Percentiles rank a stretch among this genome's conserved stretches.
Conservation (phyloP, 2,329 filamentous ascomycete species). For the Ceratocystis smalleyi region DNA sequence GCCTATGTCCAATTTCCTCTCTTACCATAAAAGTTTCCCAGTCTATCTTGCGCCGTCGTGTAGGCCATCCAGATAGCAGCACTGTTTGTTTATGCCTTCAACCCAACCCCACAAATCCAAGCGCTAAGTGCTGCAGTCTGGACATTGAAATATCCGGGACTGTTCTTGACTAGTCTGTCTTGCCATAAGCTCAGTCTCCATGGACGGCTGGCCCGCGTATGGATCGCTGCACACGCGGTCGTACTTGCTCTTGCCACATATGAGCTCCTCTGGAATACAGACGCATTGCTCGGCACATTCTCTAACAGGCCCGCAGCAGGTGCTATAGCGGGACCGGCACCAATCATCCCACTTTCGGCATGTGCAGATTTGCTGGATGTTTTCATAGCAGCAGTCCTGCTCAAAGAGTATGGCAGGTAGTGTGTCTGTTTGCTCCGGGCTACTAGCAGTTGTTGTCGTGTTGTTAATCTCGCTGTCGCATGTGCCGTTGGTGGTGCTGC, state of each 20-base stretch:
- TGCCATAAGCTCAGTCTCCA: not conserved
- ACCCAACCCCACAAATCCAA: not conserved
- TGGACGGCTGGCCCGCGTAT: not conserved
- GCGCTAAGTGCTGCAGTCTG: not conserved
- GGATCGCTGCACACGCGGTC: not conserved
- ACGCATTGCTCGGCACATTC: slow-evolving; percentile 11
- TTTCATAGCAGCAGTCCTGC: slow-evolving; percentile 12
- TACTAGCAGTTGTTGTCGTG: not conserved
- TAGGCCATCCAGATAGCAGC: not conserved
- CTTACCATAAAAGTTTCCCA: not conserved
- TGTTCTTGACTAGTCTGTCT: not conserved
- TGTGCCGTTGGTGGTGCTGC: not conserved
- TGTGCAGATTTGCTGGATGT: slow-evolving; percentile 6
- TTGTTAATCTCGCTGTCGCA: not conserved
- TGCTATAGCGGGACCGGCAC: slow-evolving; percentile 9
- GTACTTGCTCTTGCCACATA: slow-evolving; percentile 5
- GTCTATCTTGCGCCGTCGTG: not conserved
- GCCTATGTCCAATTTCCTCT: not conserved
- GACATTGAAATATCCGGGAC: not conserved
- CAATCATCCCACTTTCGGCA: slow-evolving; percentile 9
- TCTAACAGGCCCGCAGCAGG: slow-evolving; percentile 9
- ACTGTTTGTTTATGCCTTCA: not conserved
- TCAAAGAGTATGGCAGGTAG: not conserved
- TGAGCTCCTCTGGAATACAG: slow-evolving; percentile 9
- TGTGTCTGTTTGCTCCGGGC: not conserved